A percentile compares a stretch with the other conserved stretches of the same genome.
These are phyloP conservation scores for Luvunga scandens DNA, from an alignment of 345 rosid species.

Conservation along the genomic window DNA sequence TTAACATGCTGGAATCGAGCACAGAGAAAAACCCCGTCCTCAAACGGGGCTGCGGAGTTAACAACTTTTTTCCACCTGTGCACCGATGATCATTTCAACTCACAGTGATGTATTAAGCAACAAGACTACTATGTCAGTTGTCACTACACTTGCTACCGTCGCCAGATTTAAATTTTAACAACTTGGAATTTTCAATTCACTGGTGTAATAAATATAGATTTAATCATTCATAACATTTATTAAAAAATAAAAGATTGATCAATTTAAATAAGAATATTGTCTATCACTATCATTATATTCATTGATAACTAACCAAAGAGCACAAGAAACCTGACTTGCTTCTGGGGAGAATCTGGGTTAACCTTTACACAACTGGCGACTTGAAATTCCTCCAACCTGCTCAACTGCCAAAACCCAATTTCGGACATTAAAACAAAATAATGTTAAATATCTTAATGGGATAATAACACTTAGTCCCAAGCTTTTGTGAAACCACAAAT, in stretches of 20 bases:
- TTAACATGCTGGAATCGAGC: slow-evolving; percentile 50
- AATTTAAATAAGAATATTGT: neutral
- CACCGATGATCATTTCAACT: neutral
- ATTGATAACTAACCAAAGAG: slow-evolving; percentile 63
- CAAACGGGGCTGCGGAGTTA: slow-evolving; percentile 90
- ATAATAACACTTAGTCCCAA: neutral
- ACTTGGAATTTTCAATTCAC: no score
- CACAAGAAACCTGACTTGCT: slow-evolving; percentile 86
- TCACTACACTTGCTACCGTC: neutral
- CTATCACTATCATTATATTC: neutral
- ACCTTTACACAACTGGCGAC: slow-evolving; percentile 75
- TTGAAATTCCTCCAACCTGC: slow-evolving; percentile 52
- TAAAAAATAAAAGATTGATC: no score
- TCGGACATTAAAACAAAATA: neutral
- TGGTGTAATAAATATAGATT: no score
- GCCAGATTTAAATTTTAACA: neutral
- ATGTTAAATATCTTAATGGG: no score
- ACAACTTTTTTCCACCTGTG: slow-evolving; percentile 67
- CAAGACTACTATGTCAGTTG: neutral
- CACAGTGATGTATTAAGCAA: neutral
- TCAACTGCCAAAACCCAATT: slow-evolving; percentile 40
- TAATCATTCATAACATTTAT: no score
- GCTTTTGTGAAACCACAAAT: neutral
- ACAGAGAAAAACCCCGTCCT: slow-evolving; percentile 89
- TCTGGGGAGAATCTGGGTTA: slow-evolving; percentile 92